phyloP scores from a whole-genome alignment of 2,329 filamentous ascomycete genomes.

The Penicillium sp. region DNA sequence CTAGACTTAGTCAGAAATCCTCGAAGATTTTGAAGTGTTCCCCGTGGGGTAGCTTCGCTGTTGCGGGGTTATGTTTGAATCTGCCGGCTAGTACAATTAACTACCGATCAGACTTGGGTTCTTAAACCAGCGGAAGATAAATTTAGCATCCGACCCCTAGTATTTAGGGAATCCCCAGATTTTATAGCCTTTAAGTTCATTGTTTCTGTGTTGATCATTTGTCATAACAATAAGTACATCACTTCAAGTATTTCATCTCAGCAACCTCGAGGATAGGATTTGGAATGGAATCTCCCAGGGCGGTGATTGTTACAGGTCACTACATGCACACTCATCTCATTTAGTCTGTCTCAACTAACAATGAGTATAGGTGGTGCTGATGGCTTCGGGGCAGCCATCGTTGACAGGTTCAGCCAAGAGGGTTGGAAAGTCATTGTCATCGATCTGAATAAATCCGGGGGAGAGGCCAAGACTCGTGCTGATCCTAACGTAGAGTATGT shows the following conservation, averaged over 20 bases:
- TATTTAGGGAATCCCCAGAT: too few relatives aligned
- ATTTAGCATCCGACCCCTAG: background rate
- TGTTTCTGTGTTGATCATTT: too few relatives aligned
- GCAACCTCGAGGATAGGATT: background rate
- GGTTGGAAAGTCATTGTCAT: slow-evolving; percentile 19
- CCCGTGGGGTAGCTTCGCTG: too few relatives aligned
- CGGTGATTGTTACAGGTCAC: slow-evolving; percentile 1
- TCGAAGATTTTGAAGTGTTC: too few relatives aligned
- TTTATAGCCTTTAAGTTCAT: background rate
- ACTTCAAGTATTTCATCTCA: background rate
- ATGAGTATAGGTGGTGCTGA: slow-evolving; percentile 18
- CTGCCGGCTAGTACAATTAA: background rate
- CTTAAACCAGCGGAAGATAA: background rate
- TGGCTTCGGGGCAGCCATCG: slow-evolving; percentile 22
- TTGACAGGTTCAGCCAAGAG: slow-evolving; percentile 18
- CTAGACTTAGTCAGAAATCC: too few relatives aligned
- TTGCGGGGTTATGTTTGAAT: too few relatives aligned
- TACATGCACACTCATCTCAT: too few relatives aligned
- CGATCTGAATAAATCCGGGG: slow-evolving; percentile 12
- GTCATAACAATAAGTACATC: background rate
- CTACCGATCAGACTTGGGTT: background rate
- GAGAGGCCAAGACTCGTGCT: background rate
- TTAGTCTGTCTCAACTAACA: background rate
- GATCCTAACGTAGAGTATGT: slow-evolving; percentile 7
- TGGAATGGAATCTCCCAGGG: background rate